phyloP scores from a whole-genome alignment of 768 basidiomycete species.

The Daedaleopsis nitida region DNA sequence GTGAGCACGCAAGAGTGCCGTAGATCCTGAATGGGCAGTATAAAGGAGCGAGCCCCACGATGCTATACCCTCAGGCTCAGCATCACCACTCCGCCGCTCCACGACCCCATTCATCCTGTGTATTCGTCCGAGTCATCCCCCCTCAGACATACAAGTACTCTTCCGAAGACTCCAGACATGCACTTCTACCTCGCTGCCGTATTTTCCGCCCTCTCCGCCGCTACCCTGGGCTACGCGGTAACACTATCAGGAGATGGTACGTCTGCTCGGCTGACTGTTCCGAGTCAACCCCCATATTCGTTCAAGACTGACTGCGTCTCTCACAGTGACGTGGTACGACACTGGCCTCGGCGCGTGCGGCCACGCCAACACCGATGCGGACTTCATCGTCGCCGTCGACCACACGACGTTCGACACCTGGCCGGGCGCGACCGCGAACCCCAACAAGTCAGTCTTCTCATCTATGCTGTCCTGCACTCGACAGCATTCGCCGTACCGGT shows the following conservation, averaged over 20 bases:
- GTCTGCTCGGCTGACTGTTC: too few relatives aligned
- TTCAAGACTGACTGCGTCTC: too few relatives aligned
- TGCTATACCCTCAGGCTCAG: too few relatives aligned
- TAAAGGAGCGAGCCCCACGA: too few relatives aligned
- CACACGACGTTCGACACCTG: constrained; percentile 34
- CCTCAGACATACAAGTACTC: too few relatives aligned
- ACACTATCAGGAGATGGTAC: background rate
- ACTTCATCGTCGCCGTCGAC: constrained; percentile 40
- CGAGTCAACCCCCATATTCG: too few relatives aligned
- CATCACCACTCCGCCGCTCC: too few relatives aligned
- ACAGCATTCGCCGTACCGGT: too few relatives aligned
- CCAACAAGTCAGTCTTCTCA: constrained; percentile 4
- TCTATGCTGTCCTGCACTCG: background rate
- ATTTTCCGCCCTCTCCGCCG: constrained; percentile 7
- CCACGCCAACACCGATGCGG: constrained; percentile 27
- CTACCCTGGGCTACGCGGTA: constrained; percentile 3
- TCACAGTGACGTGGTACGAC: background rate
- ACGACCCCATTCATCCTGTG: too few relatives aligned
- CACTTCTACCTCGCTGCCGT: constrained; percentile 10
- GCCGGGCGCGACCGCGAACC: constrained; percentile 27
- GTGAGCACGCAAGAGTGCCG: too few relatives aligned
- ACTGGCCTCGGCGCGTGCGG: constrained; percentile 47
- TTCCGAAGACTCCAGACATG: background rate
- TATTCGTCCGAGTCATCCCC: too few relatives aligned
- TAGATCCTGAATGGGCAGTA: too few relatives aligned